Evolutionary conservation across 768 basidiomycete genomes (phyloP).

Genomic region (Polyporus arcularius): DNA sequence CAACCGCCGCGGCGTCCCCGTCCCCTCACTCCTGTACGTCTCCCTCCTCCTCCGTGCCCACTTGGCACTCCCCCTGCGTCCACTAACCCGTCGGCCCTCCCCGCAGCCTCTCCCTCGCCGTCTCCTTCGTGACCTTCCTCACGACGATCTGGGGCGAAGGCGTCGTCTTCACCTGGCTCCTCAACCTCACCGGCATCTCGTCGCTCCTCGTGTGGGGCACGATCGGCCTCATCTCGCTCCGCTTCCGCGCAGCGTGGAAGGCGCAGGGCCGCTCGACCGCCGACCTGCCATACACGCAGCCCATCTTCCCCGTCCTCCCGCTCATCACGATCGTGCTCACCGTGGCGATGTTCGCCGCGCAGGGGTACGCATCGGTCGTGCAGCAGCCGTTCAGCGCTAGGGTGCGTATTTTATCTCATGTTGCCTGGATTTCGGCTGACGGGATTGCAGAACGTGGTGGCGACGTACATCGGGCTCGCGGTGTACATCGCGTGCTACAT

Average conservation of each 20-base stretch:
- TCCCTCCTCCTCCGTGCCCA: background rate
- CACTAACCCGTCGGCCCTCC: background rate
- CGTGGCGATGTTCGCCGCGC: constrained; percentile 53
- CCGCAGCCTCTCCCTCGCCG: constrained; percentile 46
- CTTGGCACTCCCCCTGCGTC: background rate
- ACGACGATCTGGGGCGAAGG: constrained; percentile 61
- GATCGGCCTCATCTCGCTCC: constrained; percentile 54
- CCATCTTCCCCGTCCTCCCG: constrained; percentile 55
- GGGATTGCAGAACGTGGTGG: constrained; percentile 53
- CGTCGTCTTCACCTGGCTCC: constrained; percentile 57
- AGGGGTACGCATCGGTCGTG: constrained; percentile 52
- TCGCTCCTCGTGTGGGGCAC: constrained; percentile 69
- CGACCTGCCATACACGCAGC: constrained; percentile 62
- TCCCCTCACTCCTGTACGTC: constrained; percentile 47
- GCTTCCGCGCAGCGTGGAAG: constrained; percentile 63
- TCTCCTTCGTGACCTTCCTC: constrained; percentile 53
- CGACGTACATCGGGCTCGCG: constrained; percentile 55
- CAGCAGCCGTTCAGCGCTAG: constrained; percentile 45
- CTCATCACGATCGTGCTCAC: constrained; percentile 50
- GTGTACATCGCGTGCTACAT: constrained; percentile 47
- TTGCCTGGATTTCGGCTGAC: too few species aligned
- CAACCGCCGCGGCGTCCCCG: constrained; percentile 63
- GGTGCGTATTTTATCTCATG: constrained; percentile 34
- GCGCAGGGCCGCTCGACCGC: constrained; percentile 50
- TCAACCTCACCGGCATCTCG: constrained; percentile 66